Percentiles rank a stretch among this genome's conserved stretches.
Conservation (phyloP, 805 yeast species). For the Myxozyma sirexii region DNA sequence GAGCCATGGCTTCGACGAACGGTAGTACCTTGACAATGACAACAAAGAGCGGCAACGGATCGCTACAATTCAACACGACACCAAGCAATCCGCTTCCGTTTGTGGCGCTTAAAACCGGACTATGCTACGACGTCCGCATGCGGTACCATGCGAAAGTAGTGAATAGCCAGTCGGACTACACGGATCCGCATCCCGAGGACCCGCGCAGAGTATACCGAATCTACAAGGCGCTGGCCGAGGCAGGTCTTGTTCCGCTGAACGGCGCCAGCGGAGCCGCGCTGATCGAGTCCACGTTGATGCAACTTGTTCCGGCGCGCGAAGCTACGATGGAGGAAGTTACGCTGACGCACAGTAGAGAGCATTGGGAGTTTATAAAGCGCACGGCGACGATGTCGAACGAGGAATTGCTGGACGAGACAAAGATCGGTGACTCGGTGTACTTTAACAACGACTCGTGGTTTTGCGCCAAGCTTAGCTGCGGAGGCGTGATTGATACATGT, state of each 20-base stretch:
- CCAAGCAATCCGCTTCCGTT: conserved; percentile 23
- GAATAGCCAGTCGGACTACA: conserved; percentile 88
- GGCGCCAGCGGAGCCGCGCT: conserved; percentile 69
- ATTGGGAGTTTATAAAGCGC: conserved; percentile 70
- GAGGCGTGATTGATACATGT: conserved; percentile 97
- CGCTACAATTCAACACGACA: background rate
- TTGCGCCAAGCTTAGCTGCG: conserved; percentile 90
- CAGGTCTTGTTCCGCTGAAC: conserved; percentile 83
- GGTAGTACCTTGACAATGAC: conserved; percentile 1
- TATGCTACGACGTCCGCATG: conserved; percentile 96
- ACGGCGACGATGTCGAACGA: conserved; percentile 80
- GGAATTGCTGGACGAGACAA: conserved; percentile 77
- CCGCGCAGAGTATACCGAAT: conserved; percentile 94
- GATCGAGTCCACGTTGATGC: conserved; percentile 77
- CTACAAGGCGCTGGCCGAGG: conserved; percentile 90
- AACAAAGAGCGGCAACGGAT: background rate
- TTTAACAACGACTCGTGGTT: conserved; percentile 86
- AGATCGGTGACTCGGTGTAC: conserved; percentile 90
- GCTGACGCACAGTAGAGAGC: conserved; percentile 81
- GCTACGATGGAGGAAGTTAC: conserved; percentile 85
- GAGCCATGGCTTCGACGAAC: background rate
- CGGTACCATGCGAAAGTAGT: conserved; percentile 94
- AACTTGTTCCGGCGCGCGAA: conserved; percentile 85
- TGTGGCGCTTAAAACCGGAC: conserved; percentile 67
- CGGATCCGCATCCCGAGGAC: conserved; percentile 99